Evolutionary conservation across 257 asterid species (phyloP).

Genomic region (Ballota nigra): DNA sequence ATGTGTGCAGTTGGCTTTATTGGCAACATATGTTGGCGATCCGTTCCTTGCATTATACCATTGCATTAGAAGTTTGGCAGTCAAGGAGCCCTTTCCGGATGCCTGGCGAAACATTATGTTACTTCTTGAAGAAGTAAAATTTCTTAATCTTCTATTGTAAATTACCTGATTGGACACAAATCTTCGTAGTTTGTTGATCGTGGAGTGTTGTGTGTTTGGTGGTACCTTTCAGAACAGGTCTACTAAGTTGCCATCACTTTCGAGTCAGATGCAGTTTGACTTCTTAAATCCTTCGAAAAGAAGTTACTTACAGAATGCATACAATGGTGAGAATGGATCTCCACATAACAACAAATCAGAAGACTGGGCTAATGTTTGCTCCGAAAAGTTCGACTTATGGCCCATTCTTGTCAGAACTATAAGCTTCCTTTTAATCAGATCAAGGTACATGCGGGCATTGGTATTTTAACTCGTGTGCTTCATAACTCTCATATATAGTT

Average conservation of each 20-base stretch:
- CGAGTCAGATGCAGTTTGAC: conserved; percentile 46
- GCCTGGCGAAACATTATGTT: conserved; percentile 84
- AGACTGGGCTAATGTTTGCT: conserved; percentile 22
- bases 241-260: conserved; percentile 41
- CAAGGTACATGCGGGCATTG: conserved; percentile 51
- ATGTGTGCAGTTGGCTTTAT: conserved; percentile 68
- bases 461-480: neutral
- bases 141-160: neutral
- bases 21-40: conserved; percentile 78
- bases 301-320: conserved; percentile 29
- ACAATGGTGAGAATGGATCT: conserved; percentile 31
- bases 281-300: conserved; percentile 58
- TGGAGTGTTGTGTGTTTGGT: neutral
- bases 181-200: neutral
- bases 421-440: conserved; percentile 62
- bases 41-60: conserved; percentile 86
- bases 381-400: conserved; percentile 54
- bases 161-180: neutral
- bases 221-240: conserved; percentile 55
- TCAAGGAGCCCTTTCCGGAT: conserved; percentile 92
- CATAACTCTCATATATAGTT: neutral
- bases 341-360: conserved; percentile 30
- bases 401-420: conserved; percentile 66
- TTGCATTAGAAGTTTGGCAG: conserved; percentile 79
- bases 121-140: conserved; percentile 76